phyloP scores from a whole-genome alignment of 768 basidiomycete species.

The Ramaria sp. region DNA sequence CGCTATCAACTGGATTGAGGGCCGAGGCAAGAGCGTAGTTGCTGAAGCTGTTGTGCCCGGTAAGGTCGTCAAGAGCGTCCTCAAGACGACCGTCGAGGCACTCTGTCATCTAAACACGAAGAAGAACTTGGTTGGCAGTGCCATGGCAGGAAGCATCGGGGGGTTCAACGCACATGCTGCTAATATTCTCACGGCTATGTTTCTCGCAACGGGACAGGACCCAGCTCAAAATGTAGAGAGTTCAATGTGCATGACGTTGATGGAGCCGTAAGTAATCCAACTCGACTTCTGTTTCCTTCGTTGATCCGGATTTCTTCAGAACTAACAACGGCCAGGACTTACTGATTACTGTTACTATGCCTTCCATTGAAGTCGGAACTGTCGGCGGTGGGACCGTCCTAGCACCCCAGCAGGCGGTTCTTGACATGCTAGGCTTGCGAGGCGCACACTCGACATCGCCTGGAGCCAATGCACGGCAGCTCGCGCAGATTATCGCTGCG shows the following conservation, averaged over 20 bases:
- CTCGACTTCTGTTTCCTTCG: background rate
- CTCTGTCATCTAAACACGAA: slow-evolving; percentile 87
- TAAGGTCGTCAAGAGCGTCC: slow-evolving; percentile 72
- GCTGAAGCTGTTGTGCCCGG: slow-evolving; percentile 93
- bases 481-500: slow-evolving; percentile 84
- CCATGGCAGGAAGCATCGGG: slow-evolving; percentile 96
- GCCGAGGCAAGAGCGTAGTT: slow-evolving; percentile 94
- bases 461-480: slow-evolving; percentile 79
- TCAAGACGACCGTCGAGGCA: slow-evolving; percentile 91
- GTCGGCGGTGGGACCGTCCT: slow-evolving; percentile 95
- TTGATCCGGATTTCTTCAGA: slow-evolving; percentile 27
- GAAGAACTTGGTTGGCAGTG: slow-evolving; percentile 96
- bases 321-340: slow-evolving; percentile 85
- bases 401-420: slow-evolving; percentile 77
- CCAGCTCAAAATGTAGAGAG: slow-evolving; percentile 99
- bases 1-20: slow-evolving; percentile 99
- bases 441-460: slow-evolving; percentile 84
- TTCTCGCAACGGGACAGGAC: slow-evolving; percentile 94
- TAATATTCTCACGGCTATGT: slow-evolving; percentile 93
- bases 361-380: slow-evolving; percentile 98
- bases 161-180: slow-evolving; percentile 99
- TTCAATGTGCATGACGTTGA: slow-evolving; percentile 95
- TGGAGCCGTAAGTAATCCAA: slow-evolving; percentile 78
- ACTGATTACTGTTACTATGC: slow-evolving; percentile 92
- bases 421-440: slow-evolving; percentile 88